Evolutionary conservation across 257 asterid genomes (phyloP).

Genomic region (Ballota nigra): DNA sequence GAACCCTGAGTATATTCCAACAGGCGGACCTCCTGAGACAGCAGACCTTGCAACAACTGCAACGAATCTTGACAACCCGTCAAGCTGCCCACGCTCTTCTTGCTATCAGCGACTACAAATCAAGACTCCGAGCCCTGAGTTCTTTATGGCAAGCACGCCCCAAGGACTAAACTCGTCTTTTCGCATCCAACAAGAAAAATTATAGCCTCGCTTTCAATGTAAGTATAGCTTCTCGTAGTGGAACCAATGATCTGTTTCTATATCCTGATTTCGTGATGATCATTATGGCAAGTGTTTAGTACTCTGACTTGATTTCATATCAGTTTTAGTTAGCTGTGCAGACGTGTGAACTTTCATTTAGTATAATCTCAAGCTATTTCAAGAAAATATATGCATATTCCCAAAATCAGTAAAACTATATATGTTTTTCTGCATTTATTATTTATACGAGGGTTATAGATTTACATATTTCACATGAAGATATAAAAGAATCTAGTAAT

Average conservation of each 20-base stretch:
- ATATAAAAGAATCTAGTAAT: conserved; percentile 12
- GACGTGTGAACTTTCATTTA: background rate
- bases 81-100: conserved; percentile 95
- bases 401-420: background rate
- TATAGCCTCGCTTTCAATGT: background rate
- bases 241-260: background rate
- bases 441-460: background rate
- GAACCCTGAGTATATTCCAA: background rate
- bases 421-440: background rate
- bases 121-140: conserved; percentile 80
- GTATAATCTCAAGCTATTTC: background rate
- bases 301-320: background rate
- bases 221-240: conserved; percentile 17
- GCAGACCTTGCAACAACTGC: conserved; percentile 83
- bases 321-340: background rate
- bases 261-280: background rate
- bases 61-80: conserved; percentile 77
- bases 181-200: background rate
- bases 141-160: conserved; percentile 90
- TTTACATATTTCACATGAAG: conserved; percentile 2
- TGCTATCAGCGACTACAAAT: conserved; percentile 72
- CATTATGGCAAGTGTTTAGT: background rate
- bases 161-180: conserved; percentile 27
- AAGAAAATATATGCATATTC: background rate
- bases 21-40: conserved; percentile 92